Evolutionary conservation across 1,284 basidiomycete species (phyloP), one percentile per base, ranked within the genome.

Genomic region (Puccinia coronata): DNA sequence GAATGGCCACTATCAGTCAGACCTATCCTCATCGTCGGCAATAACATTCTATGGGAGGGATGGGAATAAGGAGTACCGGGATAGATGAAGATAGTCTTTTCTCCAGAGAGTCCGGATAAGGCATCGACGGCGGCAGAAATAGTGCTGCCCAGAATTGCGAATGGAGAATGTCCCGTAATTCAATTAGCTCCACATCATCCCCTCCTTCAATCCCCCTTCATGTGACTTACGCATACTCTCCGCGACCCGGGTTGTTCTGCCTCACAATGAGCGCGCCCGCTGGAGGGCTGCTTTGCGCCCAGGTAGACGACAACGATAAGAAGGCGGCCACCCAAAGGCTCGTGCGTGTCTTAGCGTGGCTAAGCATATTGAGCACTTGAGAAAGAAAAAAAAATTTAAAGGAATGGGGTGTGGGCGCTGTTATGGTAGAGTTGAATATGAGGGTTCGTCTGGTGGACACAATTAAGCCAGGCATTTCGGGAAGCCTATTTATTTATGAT

Each of bases 231-330:
- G 63, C 23, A n/a, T 41, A 28, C 28, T 43, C 63, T 67, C 39
- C 41, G 36, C n/a, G 1, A 39, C 41, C 20, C 11, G 63, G 18
- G 18, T 28, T 28, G 63, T 3, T 67, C 41, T 67, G 63, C 41
- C 39, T 67, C 63, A 67, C 63, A 67, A 67, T 67, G 39, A 67
- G 47, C 39, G 63, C 63, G 41, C 63, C 63, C 39, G 63, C n/a
- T 43, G 63, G 63, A 47, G 63, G 63, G 47, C 39, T 43, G 39
- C 63, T 47, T 36, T 67, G 63, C n/a, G 63, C 63, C 63, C 39
- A 67, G 5, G 41, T 20, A 25, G 63, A 47, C n/a, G 63, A 47
- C n/a, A 43, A n/a, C n/a, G 41, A 43, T 25, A 67, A 47, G 16
- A 41, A 47, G 39, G 41, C 39, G n/a, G 41, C 41, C 20, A 28